A percentile compares a stretch with the other conserved stretches of the same genome.
These are phyloP conservation scores for Moricandia arvensis DNA, from an alignment of 345 rosid species.

Conservation along the genomic window DNA sequence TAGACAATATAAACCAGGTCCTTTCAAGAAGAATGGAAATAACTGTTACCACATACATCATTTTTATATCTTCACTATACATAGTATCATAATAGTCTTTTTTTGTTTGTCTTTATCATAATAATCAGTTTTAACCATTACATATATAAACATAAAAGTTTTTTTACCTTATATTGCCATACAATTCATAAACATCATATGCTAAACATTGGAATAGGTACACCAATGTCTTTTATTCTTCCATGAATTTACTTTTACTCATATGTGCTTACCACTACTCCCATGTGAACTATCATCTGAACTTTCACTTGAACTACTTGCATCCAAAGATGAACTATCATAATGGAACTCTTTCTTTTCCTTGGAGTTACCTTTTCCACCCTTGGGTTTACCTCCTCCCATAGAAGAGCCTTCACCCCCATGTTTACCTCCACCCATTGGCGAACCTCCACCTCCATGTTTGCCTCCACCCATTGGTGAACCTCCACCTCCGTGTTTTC, in stretches of 20 bases:
- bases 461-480: neutral
- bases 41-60: neutral
- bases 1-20: neutral
- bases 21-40: neutral
- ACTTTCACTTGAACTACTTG: neutral
- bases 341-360: neutral
- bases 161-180: neutral
- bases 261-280: neutral
- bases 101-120: neutral
- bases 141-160: neutral
- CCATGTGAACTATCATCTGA: neutral
- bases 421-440: neutral
- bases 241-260: neutral
- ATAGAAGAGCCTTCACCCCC: neutral
- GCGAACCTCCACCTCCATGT: neutral
- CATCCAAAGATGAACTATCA: neutral
- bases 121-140: slow-evolving; percentile 4
- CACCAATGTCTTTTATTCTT: neutral
- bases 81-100: neutral
- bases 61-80: neutral
- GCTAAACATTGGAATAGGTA: neutral
- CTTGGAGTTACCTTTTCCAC: neutral
- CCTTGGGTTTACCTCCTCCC: neutral
- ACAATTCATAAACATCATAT: neutral
- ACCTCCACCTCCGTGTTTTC: neutral